phyloP scores from a whole-genome alignment of 306 rosid genomes.

The Canavalia gladiata region DNA sequence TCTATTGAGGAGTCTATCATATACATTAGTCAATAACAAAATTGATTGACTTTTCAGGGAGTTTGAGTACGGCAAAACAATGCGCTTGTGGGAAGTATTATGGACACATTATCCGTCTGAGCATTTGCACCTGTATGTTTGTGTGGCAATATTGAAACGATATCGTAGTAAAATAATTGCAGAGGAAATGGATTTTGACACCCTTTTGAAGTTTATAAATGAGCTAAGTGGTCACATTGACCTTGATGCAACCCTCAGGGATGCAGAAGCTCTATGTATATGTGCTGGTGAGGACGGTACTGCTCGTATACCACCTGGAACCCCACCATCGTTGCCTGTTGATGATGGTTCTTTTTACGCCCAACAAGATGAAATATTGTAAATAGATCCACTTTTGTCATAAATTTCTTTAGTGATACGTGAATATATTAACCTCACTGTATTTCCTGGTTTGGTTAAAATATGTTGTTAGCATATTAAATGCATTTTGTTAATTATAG shows the following conservation, averaged over 20 bases:
- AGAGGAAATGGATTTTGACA: slow-evolving; percentile 97
- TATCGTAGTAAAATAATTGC: slow-evolving; percentile 80
- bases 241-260: slow-evolving; percentile 81
- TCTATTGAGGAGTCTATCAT: too few relatives aligned
- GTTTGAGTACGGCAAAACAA: slow-evolving; percentile 76
- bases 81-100: slow-evolving; percentile 94
- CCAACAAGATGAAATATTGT: slow-evolving; percentile 78
- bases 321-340: slow-evolving; percentile 92
- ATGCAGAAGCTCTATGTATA: slow-evolving; percentile 88
- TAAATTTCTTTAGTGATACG: slow-evolving; percentile 6
- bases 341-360: slow-evolving; percentile 69
- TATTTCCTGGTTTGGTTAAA: slow-evolving; percentile 35
- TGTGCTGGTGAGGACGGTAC: slow-evolving; percentile 96
- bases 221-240: slow-evolving; percentile 90
- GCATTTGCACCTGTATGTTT: slow-evolving; percentile 91
- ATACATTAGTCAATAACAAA: background rate
- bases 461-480: slow-evolving; percentile 24
- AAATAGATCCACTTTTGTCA: slow-evolving; percentile 36
- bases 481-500: slow-evolving; percentile 20
- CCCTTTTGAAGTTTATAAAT: slow-evolving; percentile 92
- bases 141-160: slow-evolving; percentile 92
- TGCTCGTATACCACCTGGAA: slow-evolving; percentile 97
- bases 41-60: slow-evolving; percentile 67
- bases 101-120: slow-evolving; percentile 93
- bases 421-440: slow-evolving; percentile 29